Percentiles rank a stretch among this genome's conserved stretches.
These are phyloP conservation scores for Lactarius indigo DNA, from an alignment of 768 basidiomycete genomes.

Conservation along the genomic window DNA sequence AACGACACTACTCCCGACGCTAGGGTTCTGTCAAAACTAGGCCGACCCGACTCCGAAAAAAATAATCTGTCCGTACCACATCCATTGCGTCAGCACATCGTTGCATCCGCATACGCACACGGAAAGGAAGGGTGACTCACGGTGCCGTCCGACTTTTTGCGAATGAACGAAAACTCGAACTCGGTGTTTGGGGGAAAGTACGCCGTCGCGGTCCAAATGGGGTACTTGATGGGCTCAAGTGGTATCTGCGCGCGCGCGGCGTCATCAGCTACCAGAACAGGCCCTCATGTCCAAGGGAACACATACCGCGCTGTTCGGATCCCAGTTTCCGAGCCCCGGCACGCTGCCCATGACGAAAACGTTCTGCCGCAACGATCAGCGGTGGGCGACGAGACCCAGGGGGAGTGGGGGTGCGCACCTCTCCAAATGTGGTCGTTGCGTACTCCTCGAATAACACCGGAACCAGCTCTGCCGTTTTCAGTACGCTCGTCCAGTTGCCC, in stretches of 20 bases:
- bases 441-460: slow-evolving; percentile 42
- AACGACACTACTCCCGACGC: too few relatives aligned
- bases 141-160: slow-evolving; percentile 2
- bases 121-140: too few relatives aligned
- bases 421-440: slow-evolving; percentile 54
- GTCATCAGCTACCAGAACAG: background rate
- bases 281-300: background rate
- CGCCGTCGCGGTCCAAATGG: slow-evolving; percentile 50
- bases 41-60: too few relatives aligned
- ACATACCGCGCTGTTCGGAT: slow-evolving; percentile 43
- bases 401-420: slow-evolving; percentile 37
- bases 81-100: too few relatives aligned
- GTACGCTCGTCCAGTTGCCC: background rate
- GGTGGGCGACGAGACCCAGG: background rate
- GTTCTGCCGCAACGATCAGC: slow-evolving; percentile 38
- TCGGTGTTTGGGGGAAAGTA: slow-evolving; percentile 45
- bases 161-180: slow-evolving; percentile 59
- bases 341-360: slow-evolving; percentile 58
- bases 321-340: slow-evolving; percentile 52
- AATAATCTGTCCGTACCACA: too few relatives aligned
- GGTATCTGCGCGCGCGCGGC: slow-evolving; percentile 42
- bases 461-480: background rate
- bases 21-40: too few relatives aligned
- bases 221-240: slow-evolving; percentile 49
- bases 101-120: too few relatives aligned